Evolutionary conservation across 345 rosid genomes (phyloP).

Genomic region (Melastoma malabathricum): DNA sequence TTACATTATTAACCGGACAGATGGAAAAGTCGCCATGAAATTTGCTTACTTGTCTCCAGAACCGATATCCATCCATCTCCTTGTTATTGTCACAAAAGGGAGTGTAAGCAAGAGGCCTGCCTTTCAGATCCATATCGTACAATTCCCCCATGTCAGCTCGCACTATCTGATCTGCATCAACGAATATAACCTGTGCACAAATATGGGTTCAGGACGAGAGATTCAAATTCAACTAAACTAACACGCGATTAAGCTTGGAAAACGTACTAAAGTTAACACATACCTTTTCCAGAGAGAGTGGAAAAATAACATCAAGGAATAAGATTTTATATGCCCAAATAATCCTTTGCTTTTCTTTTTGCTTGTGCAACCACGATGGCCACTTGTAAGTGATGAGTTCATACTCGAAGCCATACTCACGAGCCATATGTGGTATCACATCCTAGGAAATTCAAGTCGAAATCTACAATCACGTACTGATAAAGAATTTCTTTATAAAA

Average conservation of each 20-base stretch:
- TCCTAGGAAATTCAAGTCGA: slow-evolving; percentile 38
- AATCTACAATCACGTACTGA: neutral
- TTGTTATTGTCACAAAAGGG: slow-evolving; percentile 95
- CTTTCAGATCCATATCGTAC: slow-evolving; percentile 92
- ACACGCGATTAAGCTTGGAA: neutral
- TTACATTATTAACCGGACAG: no score
- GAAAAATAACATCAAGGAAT: slow-evolving; percentile 96
- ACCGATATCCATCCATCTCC: slow-evolving; percentile 97
- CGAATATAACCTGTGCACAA: slow-evolving; percentile 72
- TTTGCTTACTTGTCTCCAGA: slow-evolving; percentile 79
- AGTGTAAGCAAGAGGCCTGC: slow-evolving; percentile 97
- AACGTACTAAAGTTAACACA: slow-evolving; percentile 4
- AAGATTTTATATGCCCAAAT: slow-evolving; percentile 98
- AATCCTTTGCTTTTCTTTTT: slow-evolving; percentile 94
- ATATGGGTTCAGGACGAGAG: neutral
- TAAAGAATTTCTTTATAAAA: no score
- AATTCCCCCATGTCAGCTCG: slow-evolving; percentile 97
- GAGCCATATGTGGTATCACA: slow-evolving; percentile 91
- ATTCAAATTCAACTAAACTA: neutral
- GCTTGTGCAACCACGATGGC: slow-evolving; percentile 99
- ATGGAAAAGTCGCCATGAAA: no score
- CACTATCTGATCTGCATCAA: slow-evolving; percentile 94
- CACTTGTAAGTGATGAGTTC: slow-evolving; percentile 93
- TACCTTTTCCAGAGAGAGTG: slow-evolving; percentile 92
- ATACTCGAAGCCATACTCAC: slow-evolving; percentile 80